These are phyloP conservation scores for Pestalotiopsis sp. DNA, from an alignment of 2,329 filamentous ascomycete species.

Conservation along the genomic window DNA sequence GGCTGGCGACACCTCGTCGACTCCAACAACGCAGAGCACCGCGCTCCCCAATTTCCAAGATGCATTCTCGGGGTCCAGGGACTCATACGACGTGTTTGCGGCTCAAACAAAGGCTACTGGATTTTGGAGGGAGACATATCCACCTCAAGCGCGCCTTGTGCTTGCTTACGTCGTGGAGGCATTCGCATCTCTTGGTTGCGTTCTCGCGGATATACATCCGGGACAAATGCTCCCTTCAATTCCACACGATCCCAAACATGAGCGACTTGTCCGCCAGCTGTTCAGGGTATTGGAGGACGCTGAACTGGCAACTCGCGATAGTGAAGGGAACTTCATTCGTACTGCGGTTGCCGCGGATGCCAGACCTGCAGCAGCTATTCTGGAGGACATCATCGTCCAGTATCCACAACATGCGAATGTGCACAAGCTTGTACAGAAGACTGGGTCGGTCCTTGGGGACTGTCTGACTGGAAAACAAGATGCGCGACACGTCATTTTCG, in stretches of 20 bases:
- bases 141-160: constrained; percentile 31
- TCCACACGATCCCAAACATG: constrained; percentile 23
- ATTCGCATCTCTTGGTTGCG: constrained; percentile 31
- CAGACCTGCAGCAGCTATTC: constrained; percentile 13
- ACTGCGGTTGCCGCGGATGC: constrained; percentile 10
- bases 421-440: constrained; percentile 17
- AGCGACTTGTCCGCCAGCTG: constrained; percentile 27
- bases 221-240: constrained; percentile 26
- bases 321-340: constrained; percentile 4
- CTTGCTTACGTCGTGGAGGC: constrained; percentile 35
- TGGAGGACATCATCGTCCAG: constrained; percentile 13
- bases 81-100: constrained; percentile 8
- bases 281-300: constrained; percentile 34
- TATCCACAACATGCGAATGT: constrained; percentile 20
- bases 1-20: background rate
- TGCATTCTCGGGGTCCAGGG: background rate
- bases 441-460: constrained; percentile 29
- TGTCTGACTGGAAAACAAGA: constrained; percentile 36
- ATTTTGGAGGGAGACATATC: constrained; percentile 31
- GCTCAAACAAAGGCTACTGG: constrained; percentile 8
- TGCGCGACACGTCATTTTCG: constrained; percentile 42
- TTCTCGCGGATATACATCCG: constrained; percentile 19
- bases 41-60: background rate
- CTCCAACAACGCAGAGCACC: background rate
- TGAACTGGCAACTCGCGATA: constrained; percentile 2